A percentile compares a stretch with the other conserved stretches of the same genome.
phyloP scores from a whole-genome alignment of 2,329 filamentous ascomycete genomes.

The Trichoderma pleuroti region DNA sequence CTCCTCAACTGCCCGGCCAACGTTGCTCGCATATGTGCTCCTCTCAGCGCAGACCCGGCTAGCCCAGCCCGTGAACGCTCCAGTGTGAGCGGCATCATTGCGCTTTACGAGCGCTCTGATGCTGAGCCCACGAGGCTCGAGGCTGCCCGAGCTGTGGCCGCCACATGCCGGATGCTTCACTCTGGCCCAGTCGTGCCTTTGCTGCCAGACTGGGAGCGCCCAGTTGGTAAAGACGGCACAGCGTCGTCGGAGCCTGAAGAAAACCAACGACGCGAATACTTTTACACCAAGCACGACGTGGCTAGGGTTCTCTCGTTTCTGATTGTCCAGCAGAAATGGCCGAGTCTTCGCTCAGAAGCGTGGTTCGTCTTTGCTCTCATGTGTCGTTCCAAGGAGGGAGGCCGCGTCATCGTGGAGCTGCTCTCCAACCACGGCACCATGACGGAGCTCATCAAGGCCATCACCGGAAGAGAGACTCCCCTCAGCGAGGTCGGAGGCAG shows the following conservation, averaged over 20 bases:
- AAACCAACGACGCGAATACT: constrained; percentile 31
- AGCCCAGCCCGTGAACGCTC: constrained; percentile 29
- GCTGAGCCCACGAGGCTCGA: constrained; percentile 56
- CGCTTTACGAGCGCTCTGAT: constrained; percentile 38
- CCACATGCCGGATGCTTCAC: constrained; percentile 55
- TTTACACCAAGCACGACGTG: constrained; percentile 43
- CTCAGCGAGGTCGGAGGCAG: constrained; percentile 7
- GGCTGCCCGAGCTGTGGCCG: constrained; percentile 51
- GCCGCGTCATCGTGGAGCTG: constrained; percentile 42
- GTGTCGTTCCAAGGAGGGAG: constrained; percentile 49
- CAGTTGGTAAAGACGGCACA: constrained; percentile 25
- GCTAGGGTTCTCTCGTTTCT: constrained; percentile 47
- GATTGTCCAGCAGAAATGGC: constrained; percentile 56
- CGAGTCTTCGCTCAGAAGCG: constrained; percentile 55
- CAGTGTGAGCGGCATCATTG: constrained; percentile 36
- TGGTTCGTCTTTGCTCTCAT: constrained; percentile 63
- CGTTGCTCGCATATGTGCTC: constrained; percentile 46
- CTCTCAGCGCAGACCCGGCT: constrained; percentile 34
- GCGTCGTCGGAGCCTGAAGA: constrained; percentile 17
- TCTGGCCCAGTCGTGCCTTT: constrained; percentile 33
- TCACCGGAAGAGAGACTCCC: constrained; percentile 43
- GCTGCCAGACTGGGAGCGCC: constrained; percentile 35
- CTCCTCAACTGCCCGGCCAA: constrained; percentile 52
- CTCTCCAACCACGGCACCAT: constrained; percentile 43
- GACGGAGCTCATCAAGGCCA: constrained; percentile 42